A percentile compares a stretch with the other conserved stretches of the same genome.
Conservation (phyloP, 1,284 basidiomycete genomes). For the Flammula alnicola region DNA sequence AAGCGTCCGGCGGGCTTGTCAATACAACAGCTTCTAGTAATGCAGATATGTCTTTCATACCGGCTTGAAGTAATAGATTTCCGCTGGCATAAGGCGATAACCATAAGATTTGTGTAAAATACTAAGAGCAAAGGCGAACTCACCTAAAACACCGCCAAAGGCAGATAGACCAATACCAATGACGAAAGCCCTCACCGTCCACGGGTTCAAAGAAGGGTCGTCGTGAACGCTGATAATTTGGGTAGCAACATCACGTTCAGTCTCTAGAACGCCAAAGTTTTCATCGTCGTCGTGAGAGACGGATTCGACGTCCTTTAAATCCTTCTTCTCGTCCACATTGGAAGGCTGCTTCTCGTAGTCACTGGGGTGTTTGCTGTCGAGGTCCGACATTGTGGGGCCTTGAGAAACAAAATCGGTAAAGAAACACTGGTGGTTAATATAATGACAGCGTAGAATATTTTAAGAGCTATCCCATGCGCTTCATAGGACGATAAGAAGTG, state of each 20-base stretch:
- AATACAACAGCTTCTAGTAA: background rate
- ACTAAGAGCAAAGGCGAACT: constrained; percentile 22
- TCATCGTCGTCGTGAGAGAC: constrained; percentile 34
- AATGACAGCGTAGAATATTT: background rate
- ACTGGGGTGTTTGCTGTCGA: constrained; percentile 4
- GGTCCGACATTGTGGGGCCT: constrained; percentile 13
- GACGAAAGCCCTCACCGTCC: constrained; percentile 62
- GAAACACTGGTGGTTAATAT: constrained; percentile 3
- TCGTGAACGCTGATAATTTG: constrained; percentile 59
- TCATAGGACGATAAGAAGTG: constrained; percentile 26
- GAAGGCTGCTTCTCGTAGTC: constrained; percentile 26
- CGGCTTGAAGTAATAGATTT: constrained; percentile 73
- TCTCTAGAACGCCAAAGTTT: constrained; percentile 40
- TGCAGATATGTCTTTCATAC: constrained; percentile 20
- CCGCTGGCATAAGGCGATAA: constrained; percentile 32
- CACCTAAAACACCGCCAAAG: constrained; percentile 59
- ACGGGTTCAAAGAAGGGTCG: constrained; percentile 57
- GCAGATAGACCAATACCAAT: constrained; percentile 65
- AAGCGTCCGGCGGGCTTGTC: background rate
- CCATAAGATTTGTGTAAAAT: constrained; percentile 1
- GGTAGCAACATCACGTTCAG: constrained; percentile 53
- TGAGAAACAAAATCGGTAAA: background rate
- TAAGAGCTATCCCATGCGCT: background rate
- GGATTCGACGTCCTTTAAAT: constrained; percentile 33
- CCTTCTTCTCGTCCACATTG: constrained; percentile 35